Evolutionary conservation across 306 rosid species (phyloP).

Genomic region (Amphicarpaea edgeworthii): DNA sequence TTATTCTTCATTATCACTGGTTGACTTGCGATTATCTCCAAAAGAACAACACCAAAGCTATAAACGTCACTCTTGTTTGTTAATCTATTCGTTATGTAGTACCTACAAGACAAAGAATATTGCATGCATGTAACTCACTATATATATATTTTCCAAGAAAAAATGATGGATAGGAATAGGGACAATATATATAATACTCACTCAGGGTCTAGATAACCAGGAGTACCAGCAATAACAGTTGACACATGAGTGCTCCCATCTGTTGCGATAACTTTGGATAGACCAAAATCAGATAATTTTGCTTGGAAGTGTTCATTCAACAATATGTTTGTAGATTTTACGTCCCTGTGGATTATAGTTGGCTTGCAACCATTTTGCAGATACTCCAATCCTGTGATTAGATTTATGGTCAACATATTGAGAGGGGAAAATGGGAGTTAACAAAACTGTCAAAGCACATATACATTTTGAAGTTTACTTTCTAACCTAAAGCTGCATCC

Average conservation of each 20-base stretch:
- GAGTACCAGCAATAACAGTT: slow-evolving; percentile 53
- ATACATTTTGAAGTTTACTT: neutral
- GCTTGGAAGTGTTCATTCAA: slow-evolving; percentile 52
- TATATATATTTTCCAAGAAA: neutral
- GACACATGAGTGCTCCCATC: slow-evolving; percentile 43
- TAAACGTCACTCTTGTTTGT: slow-evolving; percentile 64
- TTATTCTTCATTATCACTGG: slow-evolving; percentile 30
- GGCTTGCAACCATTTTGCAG: slow-evolving; percentile 51
- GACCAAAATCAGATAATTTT: slow-evolving; percentile 57
- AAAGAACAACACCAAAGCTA: slow-evolving; percentile 64
- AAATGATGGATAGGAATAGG: neutral
- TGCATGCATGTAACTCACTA: too few relatives aligned
- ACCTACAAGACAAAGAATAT: slow-evolving; percentile 50
- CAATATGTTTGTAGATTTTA: slow-evolving; percentile 59
- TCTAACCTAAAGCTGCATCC: slow-evolving; percentile 55
- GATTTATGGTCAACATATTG: neutral
- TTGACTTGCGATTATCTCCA: slow-evolving; percentile 59
- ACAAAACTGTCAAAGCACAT: neutral
- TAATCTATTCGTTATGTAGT: slow-evolving; percentile 46
- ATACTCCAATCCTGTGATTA: slow-evolving; percentile 57
- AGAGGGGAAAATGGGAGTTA: neutral
- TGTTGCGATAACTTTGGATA: slow-evolving; percentile 44
- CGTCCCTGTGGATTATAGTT: slow-evolving; percentile 56
- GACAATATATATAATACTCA: slow-evolving; percentile 27
- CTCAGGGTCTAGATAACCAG: slow-evolving; percentile 55